Evolutionary conservation across 2,329 filamentous ascomycete species (phyloP).

Genomic region (Hypoxylon sp.): DNA sequence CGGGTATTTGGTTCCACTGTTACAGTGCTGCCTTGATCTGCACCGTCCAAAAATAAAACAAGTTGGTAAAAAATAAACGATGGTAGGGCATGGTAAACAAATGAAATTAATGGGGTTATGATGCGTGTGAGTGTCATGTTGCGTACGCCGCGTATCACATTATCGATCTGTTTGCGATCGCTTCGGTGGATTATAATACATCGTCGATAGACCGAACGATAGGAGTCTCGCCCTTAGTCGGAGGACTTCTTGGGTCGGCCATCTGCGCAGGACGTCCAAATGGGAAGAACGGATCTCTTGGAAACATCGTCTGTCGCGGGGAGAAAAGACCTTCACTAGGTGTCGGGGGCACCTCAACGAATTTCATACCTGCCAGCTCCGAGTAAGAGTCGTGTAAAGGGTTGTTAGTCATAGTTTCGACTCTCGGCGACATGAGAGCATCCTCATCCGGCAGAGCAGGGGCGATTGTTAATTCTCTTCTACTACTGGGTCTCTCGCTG

Average conservation of each 20-base stretch:
- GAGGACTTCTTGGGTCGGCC: slow-evolving; percentile 80
- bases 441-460: slow-evolving; percentile 62
- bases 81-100: slow-evolving; percentile 38
- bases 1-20: slow-evolving; percentile 52
- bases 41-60: slow-evolving; percentile 42
- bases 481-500: slow-evolving; percentile 46
- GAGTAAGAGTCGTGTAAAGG: slow-evolving; percentile 68
- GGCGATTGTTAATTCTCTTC: slow-evolving; percentile 57
- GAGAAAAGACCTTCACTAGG: slow-evolving; percentile 69
- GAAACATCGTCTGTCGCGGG: slow-evolving; percentile 66
- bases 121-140: slow-evolving; percentile 31
- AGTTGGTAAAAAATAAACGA: slow-evolving; percentile 43
- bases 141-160: slow-evolving; percentile 36
- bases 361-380: slow-evolving; percentile 64
- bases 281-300: slow-evolving; percentile 66
- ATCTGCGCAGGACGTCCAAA: slow-evolving; percentile 67
- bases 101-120: slow-evolving; percentile 31
- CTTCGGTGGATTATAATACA: slow-evolving; percentile 68
- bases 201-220: slow-evolving; percentile 86
- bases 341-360: slow-evolving; percentile 67
- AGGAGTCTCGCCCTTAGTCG: slow-evolving; percentile 79
- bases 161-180: slow-evolving; percentile 14
- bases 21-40: slow-evolving; percentile 47
- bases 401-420: slow-evolving; percentile 79
- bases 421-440: slow-evolving; percentile 78